Base-by-base conservation (phyloP, 2,329 filamentous ascomycete species). In the Emericellopsis cladophorae region DNA sequence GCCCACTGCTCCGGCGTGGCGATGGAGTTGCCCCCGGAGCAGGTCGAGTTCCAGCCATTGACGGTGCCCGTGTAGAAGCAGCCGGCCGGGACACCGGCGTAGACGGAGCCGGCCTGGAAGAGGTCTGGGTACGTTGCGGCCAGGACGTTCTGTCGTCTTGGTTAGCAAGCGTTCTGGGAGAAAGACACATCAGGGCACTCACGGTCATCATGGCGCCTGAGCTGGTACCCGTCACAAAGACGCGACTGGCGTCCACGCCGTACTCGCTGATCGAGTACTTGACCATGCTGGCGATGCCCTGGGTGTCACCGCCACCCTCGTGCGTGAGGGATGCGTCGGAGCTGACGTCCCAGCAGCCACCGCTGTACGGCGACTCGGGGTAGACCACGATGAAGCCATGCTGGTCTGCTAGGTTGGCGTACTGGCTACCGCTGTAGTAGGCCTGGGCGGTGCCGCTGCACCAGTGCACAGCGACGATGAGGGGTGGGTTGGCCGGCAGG, bases 261-360 rank as follows among this genome's bases (percentile, higher is more conserved):
- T 78, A 76, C 50, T 64, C 64, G 8, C 52, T 46, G n/a, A 78
- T 53, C 4, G 70, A 62, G 48, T 74, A 77, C 32, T 56, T 60
- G 37, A 78, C 72, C 74, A 79, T 79, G 50, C 72, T 75, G 21
- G 67, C 70, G 42, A 80, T 74, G 0, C 65, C 63, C 34, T 69
- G 67, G 38, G 65, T 71, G 53, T 79, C 70, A 3, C 72, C 71
- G 18, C 74, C 74, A 7, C 71, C 74, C 42, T 72, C 62, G 48
- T 75, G 74, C 4, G 65, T 70, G 2, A 79, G 61, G 0, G 72
- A 64, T 24, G 51, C 51, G 23, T 57, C 59, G 16, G 66, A 70
- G 12, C 66, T 67, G 3, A 78, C 74, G 45, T 80, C 75, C 72
- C 73, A 79, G 59, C 74, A 79, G 21, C 56, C 58, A 11, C 60